Evolutionary conservation across 495 filamentous ascomycete species (phyloP).

Genomic region (Tetracladium setigerum): DNA sequence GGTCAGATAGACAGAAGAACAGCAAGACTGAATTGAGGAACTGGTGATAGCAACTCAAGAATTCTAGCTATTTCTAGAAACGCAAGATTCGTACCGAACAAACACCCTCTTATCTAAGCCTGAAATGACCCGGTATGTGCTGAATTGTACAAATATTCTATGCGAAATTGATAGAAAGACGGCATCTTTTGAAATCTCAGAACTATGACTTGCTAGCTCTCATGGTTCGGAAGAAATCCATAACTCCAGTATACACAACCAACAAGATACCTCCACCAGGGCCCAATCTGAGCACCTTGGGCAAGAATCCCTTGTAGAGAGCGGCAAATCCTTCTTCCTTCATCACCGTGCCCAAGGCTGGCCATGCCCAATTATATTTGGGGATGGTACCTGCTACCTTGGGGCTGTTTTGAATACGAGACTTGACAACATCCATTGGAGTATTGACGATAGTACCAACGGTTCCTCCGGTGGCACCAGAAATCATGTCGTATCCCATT

Average conservation of each 20-base stretch:
- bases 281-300: slow-evolving; percentile 85
- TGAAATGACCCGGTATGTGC: too few relatives aligned
- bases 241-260: slow-evolving; percentile 87
- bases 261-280: slow-evolving; percentile 87
- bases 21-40: too few relatives aligned
- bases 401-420: slow-evolving; percentile 86
- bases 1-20: too few relatives aligned
- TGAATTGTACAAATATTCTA: too few relatives aligned
- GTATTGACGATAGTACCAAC: slow-evolving; percentile 93
- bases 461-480: slow-evolving; percentile 81
- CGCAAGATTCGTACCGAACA: too few relatives aligned
- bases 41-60: too few relatives aligned
- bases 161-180: too few relatives aligned
- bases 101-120: too few relatives aligned
- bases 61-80: too few relatives aligned
- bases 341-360: slow-evolving; percentile 73
- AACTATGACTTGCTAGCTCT: slow-evolving; percentile 4
- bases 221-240: slow-evolving; percentile 71
- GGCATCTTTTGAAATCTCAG: too few relatives aligned
- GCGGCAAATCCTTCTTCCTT: slow-evolving; percentile 90
- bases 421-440: slow-evolving; percentile 96
- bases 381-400: slow-evolving; percentile 69
- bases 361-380: slow-evolving; percentile 99
- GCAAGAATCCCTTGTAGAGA: slow-evolving; percentile 94
- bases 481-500: slow-evolving; percentile 78